Base-by-base conservation (phyloP, 371 early-diverging fungal species). In the Mucor ambiguus region DNA sequence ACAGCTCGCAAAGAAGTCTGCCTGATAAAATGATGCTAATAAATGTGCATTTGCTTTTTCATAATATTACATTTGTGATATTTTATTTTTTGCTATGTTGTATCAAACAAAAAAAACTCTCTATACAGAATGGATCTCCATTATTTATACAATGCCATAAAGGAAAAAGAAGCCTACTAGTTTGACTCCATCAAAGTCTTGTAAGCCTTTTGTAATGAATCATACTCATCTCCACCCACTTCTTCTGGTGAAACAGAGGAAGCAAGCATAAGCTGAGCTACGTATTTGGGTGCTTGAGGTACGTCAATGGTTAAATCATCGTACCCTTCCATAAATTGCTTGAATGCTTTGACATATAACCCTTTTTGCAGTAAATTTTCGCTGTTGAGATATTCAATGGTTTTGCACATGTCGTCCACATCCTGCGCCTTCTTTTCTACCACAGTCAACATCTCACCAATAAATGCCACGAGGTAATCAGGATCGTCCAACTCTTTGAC, bases 271-370 rank as follows among this genome's bases (percentile, higher is more conserved):
- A 72, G 57, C 54, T 83, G 77, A 32, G 89, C 91, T 55, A 91
- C 83, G 83, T 83, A 85, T 60, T 83, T 85, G 71, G 82, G 90
- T 18, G 89, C 91, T 58, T 87, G 85, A 37, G 97, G 97, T 1
- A 91, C 89, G 82, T 96, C 97, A 57, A 89, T 85, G 2, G 87
- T 84, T 58, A 92, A 80, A 74, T 96, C 96, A 56, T 92, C 90
- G 59, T 93, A 80, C 49, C 75, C 68, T 69, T 88, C 90, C 70
- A 88, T 81, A 43, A 87, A 85, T 22, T 78, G 79, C 29, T 82
- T 75, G 41, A 94, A 85, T 4, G 90, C 94, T 29, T 74, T 73
- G 48, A 82, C 70, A 46, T 72, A 82, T 18, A 72, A 59, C 16
- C 77, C 80, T 29, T 68, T 74, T 16, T 74, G 63, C 28, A 87